Evolutionary conservation across 2,329 filamentous ascomycete species (phyloP), one percentile per base, ranked within the genome.

Genomic region (Beauveria medogensis): DNA sequence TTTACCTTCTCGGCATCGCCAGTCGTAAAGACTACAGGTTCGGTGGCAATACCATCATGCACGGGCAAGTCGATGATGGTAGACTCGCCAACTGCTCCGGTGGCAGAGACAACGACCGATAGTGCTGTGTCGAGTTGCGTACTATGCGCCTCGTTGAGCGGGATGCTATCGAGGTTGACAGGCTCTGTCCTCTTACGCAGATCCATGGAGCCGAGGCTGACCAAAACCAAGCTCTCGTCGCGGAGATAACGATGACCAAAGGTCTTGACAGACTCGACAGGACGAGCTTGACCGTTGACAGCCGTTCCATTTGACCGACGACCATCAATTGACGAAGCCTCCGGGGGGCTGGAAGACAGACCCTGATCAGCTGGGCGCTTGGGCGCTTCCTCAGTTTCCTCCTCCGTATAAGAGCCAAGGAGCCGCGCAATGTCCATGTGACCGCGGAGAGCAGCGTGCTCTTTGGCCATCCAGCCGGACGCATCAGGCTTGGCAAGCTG

Each of bases 161-260:
- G 92, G 57, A 97, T 94, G 28, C 86, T 87, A 66, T 97, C 94
- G 24, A 99, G 81, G 65, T 86, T 90, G 51, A 99, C 92, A 0
- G 93, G 87, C 51, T 91, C 85, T 5, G 88, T 77, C 40, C 85
- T 82, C 74, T 94, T 96, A 59, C 92, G 85, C 76, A 90, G 90
- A 70, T 99, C 94, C 90, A 97, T 96, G 0, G 91, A 93, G 0
- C 94, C 94, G 9, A 99, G 78, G 69, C 91, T 97, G 67, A 99
- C 92, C 54, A 97, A 80, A 4, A 99, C 84, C 79, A 99, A 87
- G 64, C 90, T 90, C 68, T 96, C 88, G 56, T 95, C 85, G 20
- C 86, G 95, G 55, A 99, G 82, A 74, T 97, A 99, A 59, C 93
- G 86, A 78, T 99, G 94, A 60, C 94, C 94, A 73, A 97, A 99